Base-by-base conservation (phyloP, 345 rosid genomes). In the Reutealis trisperma region DNA sequence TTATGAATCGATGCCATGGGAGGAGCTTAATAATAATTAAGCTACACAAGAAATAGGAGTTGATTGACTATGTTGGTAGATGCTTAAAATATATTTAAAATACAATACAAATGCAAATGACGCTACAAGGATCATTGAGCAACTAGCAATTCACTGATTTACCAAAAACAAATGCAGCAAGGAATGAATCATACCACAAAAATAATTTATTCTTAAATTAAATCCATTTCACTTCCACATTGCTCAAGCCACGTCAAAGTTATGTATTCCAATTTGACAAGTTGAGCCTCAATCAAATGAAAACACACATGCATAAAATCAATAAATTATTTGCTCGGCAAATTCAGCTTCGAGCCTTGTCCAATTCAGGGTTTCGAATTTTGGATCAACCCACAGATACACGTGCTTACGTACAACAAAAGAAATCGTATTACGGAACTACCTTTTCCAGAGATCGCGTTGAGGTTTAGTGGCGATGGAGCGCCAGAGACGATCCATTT, bases 391-490 rank as follows among this genome's bases (percentile, higher is more conserved):
- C 10, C 30, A 30, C 8, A 64, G 47, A 63, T 12, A 32, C 2
- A 44, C 1, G 49, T 37, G 41, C 41, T 5, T 37, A 7, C 6
- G 41, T 37, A 37, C n/a, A 12, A 12, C 19, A 7, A 69, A 47
- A n/a, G 24, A 70, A 8, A 30, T 37, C 9, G 42, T 42, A 16
- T 8, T 16, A 78, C 32, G 14, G 10, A 6, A 9, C 2, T 70
- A 89, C 96, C 98, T 87, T 85, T 88, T 88, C 98, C 99, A 96
- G 83, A 96, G 98, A 89, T 96, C 98, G 70, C 99, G 98, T 24
- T 92, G 98, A 1, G 98, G 85, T 78, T 91, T 90, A 71, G 90
- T 84, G 71, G 90, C 78, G 41, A 96, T 79, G 16, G 94, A 90
- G 27, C 93, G 98, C 96, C 97, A 96, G 63, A 92, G 90, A 71